A percentile compares a stretch with the other conserved stretches of the same genome.
Evolutionary conservation across 1,284 basidiomycete species (phyloP).

Genomic region (Fomitopsis schrenkii): DNA sequence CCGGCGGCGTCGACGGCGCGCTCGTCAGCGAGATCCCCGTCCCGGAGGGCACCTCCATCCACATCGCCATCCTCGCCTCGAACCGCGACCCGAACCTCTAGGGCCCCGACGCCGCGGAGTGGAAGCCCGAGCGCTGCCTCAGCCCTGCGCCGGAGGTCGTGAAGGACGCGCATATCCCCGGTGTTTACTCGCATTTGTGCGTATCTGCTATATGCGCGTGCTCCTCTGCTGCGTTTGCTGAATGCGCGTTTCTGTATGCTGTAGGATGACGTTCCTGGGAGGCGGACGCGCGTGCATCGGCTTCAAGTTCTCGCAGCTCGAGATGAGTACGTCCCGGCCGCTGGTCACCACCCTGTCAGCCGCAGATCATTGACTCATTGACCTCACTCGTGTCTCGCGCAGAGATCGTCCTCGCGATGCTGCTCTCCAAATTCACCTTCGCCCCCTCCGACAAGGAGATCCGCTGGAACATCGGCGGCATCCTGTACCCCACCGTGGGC

Average conservation of each 20-base stretch:
- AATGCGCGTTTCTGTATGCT: background rate
- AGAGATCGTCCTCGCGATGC: conserved; percentile 13
- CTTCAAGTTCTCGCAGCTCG: conserved; percentile 16
- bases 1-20: conserved; percentile 35
- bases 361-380: background rate
- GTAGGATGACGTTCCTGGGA: conserved; percentile 20
- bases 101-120: conserved; percentile 10
- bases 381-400: background rate
- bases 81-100: conserved; percentile 28
- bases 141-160: conserved; percentile 13
- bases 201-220: background rate
- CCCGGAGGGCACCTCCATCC: conserved; percentile 40
- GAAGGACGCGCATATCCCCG: conserved; percentile 13
- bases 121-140: conserved; percentile 13
- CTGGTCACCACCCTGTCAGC: background rate
- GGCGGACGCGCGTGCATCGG: conserved; percentile 19
- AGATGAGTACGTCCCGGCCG: conserved; percentile 11
- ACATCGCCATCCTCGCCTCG: conserved; percentile 35
- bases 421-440: conserved; percentile 14
- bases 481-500: conserved; percentile 19
- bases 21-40: conserved; percentile 36
- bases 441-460: conserved; percentile 14
- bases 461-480: conserved; percentile 18
- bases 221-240: background rate
- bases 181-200: conserved; percentile 18